These are phyloP conservation scores for Saitozyma sp. DNA, from an alignment of 768 basidiomycete genomes.

Conservation along the genomic window DNA sequence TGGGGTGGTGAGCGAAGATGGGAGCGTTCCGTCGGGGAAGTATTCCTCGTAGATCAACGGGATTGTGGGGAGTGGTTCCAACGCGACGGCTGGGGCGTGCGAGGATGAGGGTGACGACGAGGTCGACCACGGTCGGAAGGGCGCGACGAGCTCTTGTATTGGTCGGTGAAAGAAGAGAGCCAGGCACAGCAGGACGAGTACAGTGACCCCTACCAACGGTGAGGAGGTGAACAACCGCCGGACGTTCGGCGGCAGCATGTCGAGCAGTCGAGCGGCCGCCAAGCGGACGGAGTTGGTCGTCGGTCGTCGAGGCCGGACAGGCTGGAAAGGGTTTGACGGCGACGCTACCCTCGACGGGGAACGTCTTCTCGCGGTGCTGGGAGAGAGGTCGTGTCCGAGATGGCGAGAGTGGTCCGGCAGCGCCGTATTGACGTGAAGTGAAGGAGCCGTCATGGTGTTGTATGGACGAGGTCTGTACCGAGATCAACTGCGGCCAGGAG, in stretches of 20 bases:
- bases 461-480: too few relatives aligned
- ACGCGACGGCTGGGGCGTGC: background rate
- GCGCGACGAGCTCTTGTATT: background rate
- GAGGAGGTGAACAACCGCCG: background rate
- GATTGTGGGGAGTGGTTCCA: background rate
- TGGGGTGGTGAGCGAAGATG: conserved; percentile 11
- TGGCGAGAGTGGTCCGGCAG: too few relatives aligned
- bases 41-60: conserved; percentile 1
- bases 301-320: background rate
- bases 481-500: too few relatives aligned
- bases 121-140: background rate
- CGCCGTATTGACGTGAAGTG: too few relatives aligned
- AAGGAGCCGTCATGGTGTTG: too few relatives aligned
- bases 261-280: background rate
- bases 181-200: background rate
- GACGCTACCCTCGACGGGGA: too few relatives aligned
- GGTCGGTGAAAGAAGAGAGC: background rate
- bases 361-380: too few relatives aligned
- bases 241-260: conserved; percentile 4
- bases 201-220: background rate
- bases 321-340: too few relatives aligned
- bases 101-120: conserved; percentile 2
- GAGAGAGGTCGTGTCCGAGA: too few relatives aligned
- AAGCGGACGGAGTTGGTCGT: too few relatives aligned
- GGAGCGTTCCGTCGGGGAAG: conserved; percentile 17